These are phyloP conservation scores for Candida sanyaensis DNA, from an alignment of 1,139 yeast species.

Conservation along the genomic window DNA sequence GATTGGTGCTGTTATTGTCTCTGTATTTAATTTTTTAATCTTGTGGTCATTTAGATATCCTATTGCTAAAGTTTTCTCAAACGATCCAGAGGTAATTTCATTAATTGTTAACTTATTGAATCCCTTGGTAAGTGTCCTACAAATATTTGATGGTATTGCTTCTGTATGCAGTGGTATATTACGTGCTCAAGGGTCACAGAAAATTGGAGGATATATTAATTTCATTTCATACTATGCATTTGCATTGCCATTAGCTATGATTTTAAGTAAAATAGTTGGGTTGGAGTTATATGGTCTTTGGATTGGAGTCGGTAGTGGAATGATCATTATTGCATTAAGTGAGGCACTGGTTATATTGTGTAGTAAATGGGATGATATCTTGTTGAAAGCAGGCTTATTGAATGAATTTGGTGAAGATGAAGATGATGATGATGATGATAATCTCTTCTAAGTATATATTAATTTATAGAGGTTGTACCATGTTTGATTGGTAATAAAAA, in stretches of 20 bases:
- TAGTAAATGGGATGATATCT: slow-evolving; percentile 45
- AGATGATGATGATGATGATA: slow-evolving; percentile 5
- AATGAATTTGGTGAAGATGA: slow-evolving; percentile 24
- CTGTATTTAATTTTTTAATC: slow-evolving; percentile 54
- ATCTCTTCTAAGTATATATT: background rate
- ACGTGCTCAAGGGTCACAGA: slow-evolving; percentile 86
- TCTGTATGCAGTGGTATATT: slow-evolving; percentile 83
- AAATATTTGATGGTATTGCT: slow-evolving; percentile 78
- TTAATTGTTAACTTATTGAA: slow-evolving; percentile 50
- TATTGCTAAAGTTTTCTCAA: slow-evolving; percentile 70
- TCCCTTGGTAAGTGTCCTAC: slow-evolving; percentile 74
- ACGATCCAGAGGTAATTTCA: slow-evolving; percentile 62
- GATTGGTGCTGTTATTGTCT: slow-evolving; percentile 56
- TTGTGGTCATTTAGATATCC: slow-evolving; percentile 52
- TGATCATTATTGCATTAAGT: slow-evolving; percentile 64
- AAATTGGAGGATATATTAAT: slow-evolving; percentile 79
- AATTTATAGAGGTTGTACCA: background rate
- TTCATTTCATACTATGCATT: slow-evolving; percentile 70
- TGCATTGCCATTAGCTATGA: slow-evolving; percentile 64
- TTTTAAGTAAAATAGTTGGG: slow-evolving; percentile 57
- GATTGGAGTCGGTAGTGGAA: slow-evolving; percentile 84
- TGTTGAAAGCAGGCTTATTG: slow-evolving; percentile 29
- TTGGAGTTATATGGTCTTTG: slow-evolving; percentile 72
- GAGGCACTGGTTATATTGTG: slow-evolving; percentile 49
- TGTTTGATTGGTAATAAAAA: too few species aligned